These are phyloP conservation scores for Puccinia hordei DNA, from an alignment of 1,284 basidiomycete species.

Conservation along the genomic window DNA sequence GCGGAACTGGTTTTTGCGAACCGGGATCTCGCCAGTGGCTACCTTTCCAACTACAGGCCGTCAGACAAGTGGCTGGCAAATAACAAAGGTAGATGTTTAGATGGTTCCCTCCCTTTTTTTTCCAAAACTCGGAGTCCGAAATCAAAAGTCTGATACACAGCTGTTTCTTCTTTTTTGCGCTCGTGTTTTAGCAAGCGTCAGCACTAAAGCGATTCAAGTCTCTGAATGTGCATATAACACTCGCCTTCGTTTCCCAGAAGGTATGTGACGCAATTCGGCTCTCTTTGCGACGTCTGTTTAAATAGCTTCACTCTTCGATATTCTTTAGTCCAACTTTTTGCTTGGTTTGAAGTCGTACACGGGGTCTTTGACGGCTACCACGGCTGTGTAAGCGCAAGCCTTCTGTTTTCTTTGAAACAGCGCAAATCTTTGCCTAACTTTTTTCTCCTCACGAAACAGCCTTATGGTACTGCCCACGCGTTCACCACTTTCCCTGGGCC, in stretches of 20 bases:
- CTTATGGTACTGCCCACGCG: slow-evolving; percentile 13
- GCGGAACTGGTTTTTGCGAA: slow-evolving; percentile 15
- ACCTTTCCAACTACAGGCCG: neutral
- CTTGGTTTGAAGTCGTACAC: slow-evolving; percentile 9
- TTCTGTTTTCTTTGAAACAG: neutral
- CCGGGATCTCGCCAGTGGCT: slow-evolving; percentile 17
- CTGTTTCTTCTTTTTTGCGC: neutral
- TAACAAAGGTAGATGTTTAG: neutral
- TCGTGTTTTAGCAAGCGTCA: neutral
- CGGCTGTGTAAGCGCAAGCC: slow-evolving; percentile 3
- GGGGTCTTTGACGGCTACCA: neutral
- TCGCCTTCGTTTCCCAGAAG: slow-evolving; percentile 12
- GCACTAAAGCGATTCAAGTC: neutral
- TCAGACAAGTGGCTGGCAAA: neutral
- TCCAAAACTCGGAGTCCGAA: neutral
- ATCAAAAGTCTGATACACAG: neutral
- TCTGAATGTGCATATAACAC: slow-evolving; percentile 15
- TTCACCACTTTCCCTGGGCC: neutral
- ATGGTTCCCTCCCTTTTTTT: neutral
- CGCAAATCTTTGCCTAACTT: neutral
- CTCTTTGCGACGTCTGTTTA: neutral
- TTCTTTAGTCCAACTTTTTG: slow-evolving; percentile 17
- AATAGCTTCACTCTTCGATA: neutral
- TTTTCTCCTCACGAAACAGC: neutral
- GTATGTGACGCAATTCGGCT: neutral